Base-by-base conservation (phyloP, 805 yeast genomes). In the Lachancea dasiensis region DNA sequence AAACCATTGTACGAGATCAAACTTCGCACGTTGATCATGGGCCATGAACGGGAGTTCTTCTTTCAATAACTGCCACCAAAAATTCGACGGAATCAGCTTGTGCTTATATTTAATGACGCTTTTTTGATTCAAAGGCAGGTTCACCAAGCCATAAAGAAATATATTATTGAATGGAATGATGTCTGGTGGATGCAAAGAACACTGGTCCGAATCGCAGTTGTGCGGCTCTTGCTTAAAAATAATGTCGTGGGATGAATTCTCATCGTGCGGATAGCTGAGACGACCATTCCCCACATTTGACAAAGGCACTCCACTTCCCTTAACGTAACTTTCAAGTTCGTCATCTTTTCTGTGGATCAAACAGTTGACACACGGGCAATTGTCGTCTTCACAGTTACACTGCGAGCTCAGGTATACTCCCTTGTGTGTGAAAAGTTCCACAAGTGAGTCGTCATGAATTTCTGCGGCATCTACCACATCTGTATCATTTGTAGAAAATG, bases 261-360 rank as follows among this genome's bases (percentile, higher is more conserved):
- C 31, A 9, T 31, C 31, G 6, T 25, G 34, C 2, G 37, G 31
- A 11, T 20, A 26, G 15, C 33, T 29, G 20, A 27, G 32, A 5
- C 34, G 49, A 13, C 54, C 57, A 21, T 52, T 54, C 5, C 56
- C 57, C 15, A 52, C 24, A 34, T 49, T 53, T 6, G 59, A 54
- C 31, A 57, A 31, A 0, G 60, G 61, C 1, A 57, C 54, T 10
- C 60, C 61, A 34, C 60, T 54, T 27, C 50, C 46, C 27, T 48
- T 49, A 14, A 60, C 52, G 33, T 57, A 60, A 5, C 40, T 25
- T 17, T 51, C 50, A 10, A 60, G 27, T 40, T 60, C 65, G 6
- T 50, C 56, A 30, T 60, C 65, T 38, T 56, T 51, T 40, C 65
- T 52, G 38, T 60, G 65, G 6, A 60, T 49, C 14, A 60, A 34